phyloP scores from a whole-genome alignment of 805 yeast genomes.

The Kluyveromyces wickerhamii region DNA sequence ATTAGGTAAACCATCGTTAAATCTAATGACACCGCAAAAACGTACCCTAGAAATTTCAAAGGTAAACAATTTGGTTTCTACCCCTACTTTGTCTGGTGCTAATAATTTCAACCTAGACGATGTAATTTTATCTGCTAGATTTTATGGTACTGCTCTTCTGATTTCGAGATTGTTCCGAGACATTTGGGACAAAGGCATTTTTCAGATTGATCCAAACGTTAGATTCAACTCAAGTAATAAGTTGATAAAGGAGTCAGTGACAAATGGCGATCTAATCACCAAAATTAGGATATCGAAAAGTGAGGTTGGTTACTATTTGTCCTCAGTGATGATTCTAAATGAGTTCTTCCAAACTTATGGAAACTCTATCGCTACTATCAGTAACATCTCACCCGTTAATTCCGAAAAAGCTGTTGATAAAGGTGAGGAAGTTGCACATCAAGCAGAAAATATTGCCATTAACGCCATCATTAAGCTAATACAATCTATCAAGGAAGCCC shows the following conservation, averaged over 20 bases:
- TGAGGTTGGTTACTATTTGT: conserved; percentile 60
- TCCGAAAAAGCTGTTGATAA: conserved; percentile 30
- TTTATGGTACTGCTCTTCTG: conserved; percentile 77
- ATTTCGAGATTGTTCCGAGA: conserved; percentile 72
- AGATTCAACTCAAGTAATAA: conserved; percentile 9
- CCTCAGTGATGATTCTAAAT: conserved; percentile 59
- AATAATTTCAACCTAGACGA: conserved; percentile 43
- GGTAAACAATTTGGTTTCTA: conserved; percentile 6
- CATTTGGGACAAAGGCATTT: conserved; percentile 70
- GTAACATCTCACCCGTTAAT: conserved; percentile 38
- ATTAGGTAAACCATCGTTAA: conserved; percentile 17
- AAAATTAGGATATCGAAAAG: conserved; percentile 24
- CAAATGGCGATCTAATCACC: conserved; percentile 15
- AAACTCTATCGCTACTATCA: conserved; percentile 30
- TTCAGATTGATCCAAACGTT: conserved; percentile 31
- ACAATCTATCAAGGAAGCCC: conserved; percentile 76
- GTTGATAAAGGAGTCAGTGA: conserved; percentile 20
- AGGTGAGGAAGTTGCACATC: conserved; percentile 57
- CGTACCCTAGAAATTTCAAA: conserved; percentile 7
- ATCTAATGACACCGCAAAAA: conserved; percentile 16
- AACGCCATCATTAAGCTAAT: conserved; percentile 68
- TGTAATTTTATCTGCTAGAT: conserved; percentile 85
- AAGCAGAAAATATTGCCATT: conserved; percentile 88
- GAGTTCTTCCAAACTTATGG: conserved; percentile 65
- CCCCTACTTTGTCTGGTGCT: conserved; percentile 11